Base-by-base conservation (phyloP, 352 stramenopile species). In the Globisporangium middletonii region DNA sequence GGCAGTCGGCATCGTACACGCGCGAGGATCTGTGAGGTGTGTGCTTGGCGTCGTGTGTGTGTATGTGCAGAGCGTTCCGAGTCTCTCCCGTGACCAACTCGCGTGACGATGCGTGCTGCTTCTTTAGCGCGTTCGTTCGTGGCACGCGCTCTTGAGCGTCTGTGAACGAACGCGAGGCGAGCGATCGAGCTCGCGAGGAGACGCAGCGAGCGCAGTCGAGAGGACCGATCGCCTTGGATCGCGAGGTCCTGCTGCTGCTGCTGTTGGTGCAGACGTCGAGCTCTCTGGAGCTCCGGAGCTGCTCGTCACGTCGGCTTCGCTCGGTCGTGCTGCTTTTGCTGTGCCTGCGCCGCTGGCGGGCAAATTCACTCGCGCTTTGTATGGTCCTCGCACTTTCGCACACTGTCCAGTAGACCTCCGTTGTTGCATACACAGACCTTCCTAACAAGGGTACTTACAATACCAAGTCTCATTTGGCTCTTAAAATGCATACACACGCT, bases 1-100 rank as follows among this genome's bases (percentile, higher is more conserved):
- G 7, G 52, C 46, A 18, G 59, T 60, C 38, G 59, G 44, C 59
- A 60, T 64, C 1, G 12, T 46, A 19, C 13, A 13, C 28, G 19
- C 4, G n/a, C 43, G 43, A 11, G 43, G n/a, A 26, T 48, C 16
- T 45, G 41, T 45, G 13, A 7, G n/a, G 33, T 45, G 41, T 45
- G 41, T 45, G 13, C 23, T 23, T 23, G 23, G 23, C 6, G 41
- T 19, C 13, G 41, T 9, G 15, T 19, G 41, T 19, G 41, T 38
- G 33, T 4, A 13, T 9, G 41, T 19, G 41, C 13, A 16, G 18
- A n/a, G 13, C 41, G 41, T n/a, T 45, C 41, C 12, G 33, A 38
- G 33, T 38, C 33, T 38, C 33, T 38, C 33, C 33, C 33, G 33
- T 38, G 33, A 38, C 33, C 33, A 38, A 9, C 33, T 38, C 33